Conservation (phyloP, 805 yeast genomes). For the Yarrowia deformans region DNA sequence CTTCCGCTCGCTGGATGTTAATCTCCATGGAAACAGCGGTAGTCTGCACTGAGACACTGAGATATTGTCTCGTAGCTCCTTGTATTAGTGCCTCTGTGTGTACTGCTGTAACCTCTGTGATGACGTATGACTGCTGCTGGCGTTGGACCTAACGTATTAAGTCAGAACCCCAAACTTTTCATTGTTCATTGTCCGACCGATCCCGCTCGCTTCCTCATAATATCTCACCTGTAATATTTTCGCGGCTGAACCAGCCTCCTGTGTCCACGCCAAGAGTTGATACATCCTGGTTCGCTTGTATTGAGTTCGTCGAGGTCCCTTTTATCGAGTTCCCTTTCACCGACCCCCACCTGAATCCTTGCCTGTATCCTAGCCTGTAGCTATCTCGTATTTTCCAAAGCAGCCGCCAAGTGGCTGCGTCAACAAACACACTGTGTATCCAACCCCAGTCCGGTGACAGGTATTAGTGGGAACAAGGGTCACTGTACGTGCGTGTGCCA, state of each 20-base stretch:
- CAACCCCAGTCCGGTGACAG: neutral
- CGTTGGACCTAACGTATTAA: neutral
- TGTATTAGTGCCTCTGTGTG: no score
- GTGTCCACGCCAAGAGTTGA: neutral
- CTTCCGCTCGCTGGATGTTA: no score
- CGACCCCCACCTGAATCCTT: no score
- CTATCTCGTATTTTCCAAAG: no score
- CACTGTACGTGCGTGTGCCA: no score
- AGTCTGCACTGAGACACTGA: no score
- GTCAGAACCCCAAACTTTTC: neutral
- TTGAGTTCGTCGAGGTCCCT: neutral
- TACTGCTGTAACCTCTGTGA: neutral
- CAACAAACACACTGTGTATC: neutral
- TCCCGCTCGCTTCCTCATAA: conserved; percentile 19
- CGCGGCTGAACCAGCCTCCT: neutral
- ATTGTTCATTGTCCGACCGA: neutral
- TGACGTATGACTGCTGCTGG: conserved; percentile 13
- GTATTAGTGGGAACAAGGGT: neutral
- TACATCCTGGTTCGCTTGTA: no score
- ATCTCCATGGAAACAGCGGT: neutral
- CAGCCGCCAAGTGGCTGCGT: neutral
- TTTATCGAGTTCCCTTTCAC: no score
- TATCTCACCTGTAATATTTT: neutral
- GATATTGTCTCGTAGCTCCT: no score
- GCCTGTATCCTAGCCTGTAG: no score